Evolutionary conservation across 208 protist species (phyloP).

Genomic region (Trypanosoma avium): DNA sequence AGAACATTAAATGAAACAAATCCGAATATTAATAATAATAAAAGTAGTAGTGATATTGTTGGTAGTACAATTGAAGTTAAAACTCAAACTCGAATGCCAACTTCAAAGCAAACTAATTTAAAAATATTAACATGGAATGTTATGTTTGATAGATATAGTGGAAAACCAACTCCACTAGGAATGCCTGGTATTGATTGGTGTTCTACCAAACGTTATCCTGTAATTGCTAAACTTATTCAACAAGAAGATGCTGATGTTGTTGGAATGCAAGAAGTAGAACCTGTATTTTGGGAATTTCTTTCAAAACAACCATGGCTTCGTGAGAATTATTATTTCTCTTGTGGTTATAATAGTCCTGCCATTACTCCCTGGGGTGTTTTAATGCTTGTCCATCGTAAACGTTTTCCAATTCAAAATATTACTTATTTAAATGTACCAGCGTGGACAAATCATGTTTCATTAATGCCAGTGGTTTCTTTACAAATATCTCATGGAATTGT

Average conservation of each 20-base stretch:
- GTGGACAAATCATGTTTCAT: conserved; percentile 81
- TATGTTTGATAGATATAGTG: conserved; percentile 91
- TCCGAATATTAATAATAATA: too few species aligned
- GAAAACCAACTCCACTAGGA: conserved; percentile 84
- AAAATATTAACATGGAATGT: conserved; percentile 90
- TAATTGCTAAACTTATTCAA: conserved; percentile 73
- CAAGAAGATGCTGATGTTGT: conserved; percentile 85
- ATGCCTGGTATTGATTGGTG: conserved; percentile 93
- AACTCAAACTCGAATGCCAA: background rate
- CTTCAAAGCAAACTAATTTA: conserved; percentile 27
- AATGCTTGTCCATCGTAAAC: conserved; percentile 68
- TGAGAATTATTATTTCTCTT: conserved; percentile 78
- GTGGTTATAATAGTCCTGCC: conserved; percentile 41
- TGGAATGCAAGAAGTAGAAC: conserved; percentile 90
- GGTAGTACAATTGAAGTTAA: background rate
- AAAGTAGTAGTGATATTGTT: too few species aligned
- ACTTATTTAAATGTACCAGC: conserved; percentile 83
- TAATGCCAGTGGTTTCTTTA: conserved; percentile 79
- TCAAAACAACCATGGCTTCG: conserved; percentile 68
- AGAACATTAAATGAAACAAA: too few species aligned
- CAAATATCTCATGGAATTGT: conserved; percentile 35
- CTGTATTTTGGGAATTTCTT: conserved; percentile 70
- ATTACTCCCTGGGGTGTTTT: conserved; percentile 83
- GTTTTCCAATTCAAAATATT: conserved; percentile 44
- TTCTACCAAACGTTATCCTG: conserved; percentile 81